Evolutionary conservation across 352 stramenopile species (phyloP).

Genomic region (Globisporangium radiosum): DNA sequence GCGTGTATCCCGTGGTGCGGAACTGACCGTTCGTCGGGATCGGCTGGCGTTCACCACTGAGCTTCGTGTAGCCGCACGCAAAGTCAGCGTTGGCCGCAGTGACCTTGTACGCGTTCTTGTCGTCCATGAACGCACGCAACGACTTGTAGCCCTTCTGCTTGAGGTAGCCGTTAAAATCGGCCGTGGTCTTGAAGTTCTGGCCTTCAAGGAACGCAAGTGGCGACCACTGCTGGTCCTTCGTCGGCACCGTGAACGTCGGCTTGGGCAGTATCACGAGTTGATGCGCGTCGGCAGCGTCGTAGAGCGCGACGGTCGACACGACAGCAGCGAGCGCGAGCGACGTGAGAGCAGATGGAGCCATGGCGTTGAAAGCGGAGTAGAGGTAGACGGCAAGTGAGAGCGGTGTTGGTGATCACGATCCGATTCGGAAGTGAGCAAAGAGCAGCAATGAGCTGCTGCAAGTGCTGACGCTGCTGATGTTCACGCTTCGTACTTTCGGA

Average conservation of each 20-base stretch:
- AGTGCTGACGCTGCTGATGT: no score
- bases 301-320: slow-evolving; percentile 16
- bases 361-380: not conserved
- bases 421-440: no score
- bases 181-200: slow-evolving; percentile 32
- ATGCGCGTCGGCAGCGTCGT: slow-evolving; percentile 15
- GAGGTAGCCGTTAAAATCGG: slow-evolving; percentile 24
- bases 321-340: slow-evolving; percentile 14
- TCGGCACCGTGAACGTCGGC: slow-evolving; percentile 23
- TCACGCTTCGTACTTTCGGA: no score
- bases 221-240: slow-evolving; percentile 23
- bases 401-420: no score
- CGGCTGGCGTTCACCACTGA: slow-evolving; percentile 18
- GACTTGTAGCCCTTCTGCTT: slow-evolving; percentile 6
- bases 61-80: slow-evolving; percentile 26
- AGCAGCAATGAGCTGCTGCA: no score
- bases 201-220: slow-evolving; percentile 42
- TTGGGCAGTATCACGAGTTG: slow-evolving; percentile 22
- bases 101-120: slow-evolving; percentile 6
- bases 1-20: slow-evolving; percentile 43
- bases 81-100: slow-evolving; percentile 15
- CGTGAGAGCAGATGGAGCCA: slow-evolving; percentile 2
- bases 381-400: no score
- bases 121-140: slow-evolving; percentile 9
- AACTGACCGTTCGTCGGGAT: slow-evolving; percentile 20